Base-by-base conservation (phyloP, 305 asterid genomes). In the Coffea humblotiana region DNA sequence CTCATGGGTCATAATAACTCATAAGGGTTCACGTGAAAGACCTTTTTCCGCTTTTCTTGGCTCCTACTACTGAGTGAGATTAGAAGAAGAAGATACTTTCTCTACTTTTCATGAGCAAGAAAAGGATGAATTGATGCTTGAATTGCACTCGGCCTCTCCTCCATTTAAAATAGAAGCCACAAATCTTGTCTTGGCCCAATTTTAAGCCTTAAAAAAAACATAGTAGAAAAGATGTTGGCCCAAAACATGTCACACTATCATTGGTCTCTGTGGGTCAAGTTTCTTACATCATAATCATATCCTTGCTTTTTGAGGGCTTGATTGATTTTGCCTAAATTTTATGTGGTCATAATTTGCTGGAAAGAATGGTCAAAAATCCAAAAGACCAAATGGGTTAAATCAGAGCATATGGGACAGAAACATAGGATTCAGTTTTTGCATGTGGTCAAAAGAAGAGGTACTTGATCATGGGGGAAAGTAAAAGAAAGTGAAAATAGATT, bases 1-100 rank as follows among this genome's bases (percentile, higher is more conserved):
- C 23, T 65, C 32, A 37, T 65, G 75, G 27, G 52, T 18, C 64
- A 40, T 40, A 1, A 37, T 37, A 5, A 5, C 43, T 40, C 43
- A 79, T 65, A 75, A 37, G 58, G 63, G 63, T 52, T 66, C 83
- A 80, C 83, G 79, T 74, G 83, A 77, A 74, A 66, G 76, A 47
- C 21, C 70, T 54, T 80, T 74, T 8, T 8, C 0, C 0, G n/a
- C 65, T n/a, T 80, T 72, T 73, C 73, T 4, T 40, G 18, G 82
- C 74, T 25, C 4, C 43, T 40, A 32, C 14, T 32, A 79, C 72
- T 21, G 16, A 60, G 58, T 40, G 60, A 48, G 29, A 40, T 40
- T 40, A 5, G 43, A 40, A 3, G 43, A 35, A 35, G 58, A 80
- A 65, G 35, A 51, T 66, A 70, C 75, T 74, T 73, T 75, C 51